These are phyloP conservation scores for Wickerhamiella occidentalis DNA, from an alignment of 805 yeast species.

Conservation along the genomic window DNA sequence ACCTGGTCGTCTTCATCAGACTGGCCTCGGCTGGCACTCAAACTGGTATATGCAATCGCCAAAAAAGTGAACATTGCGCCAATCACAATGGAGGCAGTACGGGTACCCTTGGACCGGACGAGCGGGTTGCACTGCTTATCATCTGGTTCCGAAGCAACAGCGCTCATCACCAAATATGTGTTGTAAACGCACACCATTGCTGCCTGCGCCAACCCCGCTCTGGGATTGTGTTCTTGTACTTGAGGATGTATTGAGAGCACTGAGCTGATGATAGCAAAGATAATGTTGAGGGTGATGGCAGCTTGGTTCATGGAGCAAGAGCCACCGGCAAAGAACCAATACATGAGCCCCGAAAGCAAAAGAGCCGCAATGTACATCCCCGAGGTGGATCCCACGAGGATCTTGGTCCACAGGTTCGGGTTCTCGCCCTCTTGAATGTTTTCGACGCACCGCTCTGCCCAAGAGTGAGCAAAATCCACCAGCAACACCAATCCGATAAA, in stretches of 20 bases:
- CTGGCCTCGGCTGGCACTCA: constrained; percentile 63
- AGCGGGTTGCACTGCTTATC: constrained; percentile 86
- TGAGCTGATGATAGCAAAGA: constrained; percentile 53
- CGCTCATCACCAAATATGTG: constrained; percentile 79
- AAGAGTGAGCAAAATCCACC: constrained; percentile 95
- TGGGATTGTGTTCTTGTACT: constrained; percentile 85
- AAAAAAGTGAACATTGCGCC: constrained; percentile 91
- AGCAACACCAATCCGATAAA: constrained; percentile 80
- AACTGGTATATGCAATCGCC: constrained; percentile 94
- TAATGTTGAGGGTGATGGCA: constrained; percentile 65
- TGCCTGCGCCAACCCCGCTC: constrained; percentile 91
- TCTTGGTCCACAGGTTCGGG: constrained; percentile 55
- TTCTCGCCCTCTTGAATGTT: constrained; percentile 66
- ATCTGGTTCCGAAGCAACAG: constrained; percentile 94
- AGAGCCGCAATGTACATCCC: constrained; percentile 69
- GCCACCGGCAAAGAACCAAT: constrained; percentile 61
- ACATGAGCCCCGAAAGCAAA: constrained; percentile 67
- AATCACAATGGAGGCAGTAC: constrained; percentile 73
- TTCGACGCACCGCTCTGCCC: constrained; percentile 93
- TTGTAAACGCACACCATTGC: constrained; percentile 93
- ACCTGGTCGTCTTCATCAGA: constrained; percentile 36
- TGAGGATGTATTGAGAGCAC: constrained; percentile 63
- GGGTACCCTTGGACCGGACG: constrained; percentile 76
- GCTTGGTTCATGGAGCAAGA: constrained; percentile 86
- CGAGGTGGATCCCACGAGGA: constrained; percentile 77